Conservation (phyloP, 192 early-diverging fungal genomes). For the Diversispora eburnea region DNA sequence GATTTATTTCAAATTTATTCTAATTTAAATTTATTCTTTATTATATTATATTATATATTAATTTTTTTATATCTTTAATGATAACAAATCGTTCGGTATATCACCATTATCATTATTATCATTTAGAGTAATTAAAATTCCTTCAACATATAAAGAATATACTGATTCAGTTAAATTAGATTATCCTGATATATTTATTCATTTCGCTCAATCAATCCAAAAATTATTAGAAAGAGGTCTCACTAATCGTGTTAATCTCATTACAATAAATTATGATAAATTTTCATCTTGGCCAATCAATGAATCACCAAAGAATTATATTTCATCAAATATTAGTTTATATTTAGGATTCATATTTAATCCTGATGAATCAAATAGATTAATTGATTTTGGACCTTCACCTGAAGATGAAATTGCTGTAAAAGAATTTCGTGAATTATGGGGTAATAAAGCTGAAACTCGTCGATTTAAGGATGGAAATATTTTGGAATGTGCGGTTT, state of each 20-base stretch:
- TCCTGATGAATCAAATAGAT: constrained; percentile 56
- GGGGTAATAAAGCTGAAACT: constrained; percentile 88
- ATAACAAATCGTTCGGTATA: too few relatives aligned
- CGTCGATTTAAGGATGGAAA: constrained; percentile 93
- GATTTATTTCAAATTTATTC: not conserved
- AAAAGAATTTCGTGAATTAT: constrained; percentile 69
- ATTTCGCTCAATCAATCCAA: constrained; percentile 44
- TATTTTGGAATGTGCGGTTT: constrained; percentile 87
- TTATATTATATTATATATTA: not conserved
- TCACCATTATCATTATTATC: not conserved
- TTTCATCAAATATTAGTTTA: constrained; percentile 39
- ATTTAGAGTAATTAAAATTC: constrained; percentile 17
- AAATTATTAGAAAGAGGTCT: constrained; percentile 46
- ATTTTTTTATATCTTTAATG: too few relatives aligned
- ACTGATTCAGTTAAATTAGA: constrained; percentile 34
- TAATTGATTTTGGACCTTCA: constrained; percentile 87
- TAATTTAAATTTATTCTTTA: not conserved
- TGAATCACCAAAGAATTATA: constrained; percentile 23
- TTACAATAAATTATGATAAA: constrained; percentile 40
- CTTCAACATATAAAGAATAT: constrained; percentile 31
- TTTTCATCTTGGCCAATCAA: constrained; percentile 44
- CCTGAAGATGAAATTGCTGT: constrained; percentile 66
- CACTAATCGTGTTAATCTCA: constrained; percentile 46
- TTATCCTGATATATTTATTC: constrained; percentile 44
- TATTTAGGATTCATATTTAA: constrained; percentile 73